A percentile compares a stretch with the other conserved stretches of the same genome.
phyloP scores from a whole-genome alignment of 2,329 filamentous ascomycete genomes.

The Cadophora gregata region DNA sequence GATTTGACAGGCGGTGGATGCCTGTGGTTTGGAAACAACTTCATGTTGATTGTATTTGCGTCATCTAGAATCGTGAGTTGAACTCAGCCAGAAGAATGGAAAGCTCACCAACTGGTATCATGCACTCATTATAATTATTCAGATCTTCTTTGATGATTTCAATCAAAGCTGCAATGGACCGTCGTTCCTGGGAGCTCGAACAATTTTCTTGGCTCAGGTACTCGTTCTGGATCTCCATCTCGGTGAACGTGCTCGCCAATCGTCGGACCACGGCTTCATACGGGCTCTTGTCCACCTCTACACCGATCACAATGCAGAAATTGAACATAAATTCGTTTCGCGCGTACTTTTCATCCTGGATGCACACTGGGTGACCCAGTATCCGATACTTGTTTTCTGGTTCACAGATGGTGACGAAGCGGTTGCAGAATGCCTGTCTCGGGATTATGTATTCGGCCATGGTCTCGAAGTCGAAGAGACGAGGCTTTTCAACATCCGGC shows the following conservation, averaged over 20 bases:
- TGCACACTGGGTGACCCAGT: conserved; percentile 87
- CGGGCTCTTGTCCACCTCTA: conserved; percentile 72
- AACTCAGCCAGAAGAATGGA: neutral
- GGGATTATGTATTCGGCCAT: conserved; percentile 94
- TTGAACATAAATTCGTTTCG: conserved; percentile 99
- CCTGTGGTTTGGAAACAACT: conserved; percentile 84
- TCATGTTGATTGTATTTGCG: conserved; percentile 94
- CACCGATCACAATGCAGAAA: conserved; percentile 83
- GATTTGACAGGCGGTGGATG: conserved; percentile 78
- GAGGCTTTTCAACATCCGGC: conserved; percentile 56
- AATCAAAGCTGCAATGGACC: conserved; percentile 82
- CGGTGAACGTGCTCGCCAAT: conserved; percentile 82
- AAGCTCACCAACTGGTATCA: conserved; percentile 87
- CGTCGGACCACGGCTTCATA: conserved; percentile 88
- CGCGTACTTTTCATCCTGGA: conserved; percentile 80
- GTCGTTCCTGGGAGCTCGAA: conserved; percentile 54
- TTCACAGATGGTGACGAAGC: conserved; percentile 81
- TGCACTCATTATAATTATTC: conserved; percentile 97
- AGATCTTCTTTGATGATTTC: conserved; percentile 84
- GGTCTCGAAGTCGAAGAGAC: conserved; percentile 83
- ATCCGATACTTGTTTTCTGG: conserved; percentile 74
- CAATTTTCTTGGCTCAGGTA: conserved; percentile 67
- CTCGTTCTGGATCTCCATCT: conserved; percentile 88
- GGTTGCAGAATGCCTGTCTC: conserved; percentile 92
- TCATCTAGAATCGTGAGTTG: conserved; percentile 65